A percentile compares a stretch with the other conserved stretches of the same genome.
phyloP scores from a whole-genome alignment of 805 yeast genomes.

The Jamesozyma lodderae region DNA sequence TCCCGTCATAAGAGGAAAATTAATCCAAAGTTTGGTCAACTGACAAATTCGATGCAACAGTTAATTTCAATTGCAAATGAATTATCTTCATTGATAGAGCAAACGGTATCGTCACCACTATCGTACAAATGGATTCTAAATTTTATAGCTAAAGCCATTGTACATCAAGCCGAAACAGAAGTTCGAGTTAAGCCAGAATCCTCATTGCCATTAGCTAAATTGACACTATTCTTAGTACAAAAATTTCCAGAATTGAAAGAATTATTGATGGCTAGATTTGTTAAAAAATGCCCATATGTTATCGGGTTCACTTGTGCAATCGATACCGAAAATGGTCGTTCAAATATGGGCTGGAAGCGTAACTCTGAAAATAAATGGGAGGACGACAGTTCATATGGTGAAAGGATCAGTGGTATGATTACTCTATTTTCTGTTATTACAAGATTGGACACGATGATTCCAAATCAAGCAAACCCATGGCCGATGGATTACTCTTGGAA shows the following conservation, averaged over 20 bases:
- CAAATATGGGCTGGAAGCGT: slow-evolving; percentile 82
- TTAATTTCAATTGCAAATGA: slow-evolving; percentile 43
- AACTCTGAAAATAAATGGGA: slow-evolving; percentile 35
- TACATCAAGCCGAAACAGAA: slow-evolving; percentile 89
- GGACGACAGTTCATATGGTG: slow-evolving; percentile 63
- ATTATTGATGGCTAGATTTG: slow-evolving; percentile 59
- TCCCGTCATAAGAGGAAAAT: slow-evolving; percentile 62
- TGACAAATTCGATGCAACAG: slow-evolving; percentile 64
- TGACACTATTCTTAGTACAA: slow-evolving; percentile 47
- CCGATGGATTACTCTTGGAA: slow-evolving; percentile 49
- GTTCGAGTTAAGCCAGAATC: slow-evolving; percentile 69
- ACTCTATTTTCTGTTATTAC: slow-evolving; percentile 74
- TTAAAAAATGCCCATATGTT: slow-evolving; percentile 82
- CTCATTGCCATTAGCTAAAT: slow-evolving; percentile 68
- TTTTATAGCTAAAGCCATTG: slow-evolving; percentile 74
- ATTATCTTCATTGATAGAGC: slow-evolving; percentile 40
- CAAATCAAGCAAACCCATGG: slow-evolving; percentile 5
- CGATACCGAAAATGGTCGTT: slow-evolving; percentile 74
- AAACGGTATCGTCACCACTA: slow-evolving; percentile 38
- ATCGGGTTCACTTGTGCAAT: slow-evolving; percentile 72
- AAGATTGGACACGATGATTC: slow-evolving; percentile 29
- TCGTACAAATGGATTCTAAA: slow-evolving; percentile 71
- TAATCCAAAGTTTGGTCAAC: slow-evolving; percentile 86
- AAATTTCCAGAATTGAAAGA: slow-evolving; percentile 37
- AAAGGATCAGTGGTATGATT: slow-evolving; percentile 78